Evolutionary conservation across 352 stramenopile genomes (phyloP), one percentile per base, ranked within the genome.

Genomic region (Globisporangium cederbergense): DNA sequence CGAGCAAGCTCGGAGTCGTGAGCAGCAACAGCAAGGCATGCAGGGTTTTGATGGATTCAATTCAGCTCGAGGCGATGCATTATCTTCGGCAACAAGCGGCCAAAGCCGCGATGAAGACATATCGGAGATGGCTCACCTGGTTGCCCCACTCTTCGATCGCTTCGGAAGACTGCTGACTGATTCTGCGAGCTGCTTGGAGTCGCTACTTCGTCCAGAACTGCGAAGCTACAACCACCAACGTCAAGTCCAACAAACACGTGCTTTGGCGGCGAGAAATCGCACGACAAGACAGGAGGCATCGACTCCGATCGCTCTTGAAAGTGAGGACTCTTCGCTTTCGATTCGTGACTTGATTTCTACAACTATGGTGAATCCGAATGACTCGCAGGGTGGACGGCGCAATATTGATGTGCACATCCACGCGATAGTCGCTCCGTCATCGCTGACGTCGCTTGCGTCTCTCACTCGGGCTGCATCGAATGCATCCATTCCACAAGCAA

Each of bases 341-440:
- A 73, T 93, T 53, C 85, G 85, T 2, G 83, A 91, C 62, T 60
- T 93, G 43, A 89, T 93, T 49, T 66, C 73, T 0, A 79, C 72
- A 0, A 75, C 75, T n/a, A 68, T 70, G 10, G 71, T 52, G 9
- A 49, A 61, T 16, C 53, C 60, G 8, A 67, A 36, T 6, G 81
- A 89, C 6, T 36, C 70, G 0, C 68, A 53, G 25, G 67, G 76
- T 36, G 65, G 66, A 2, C 79, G 82, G 52, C 83, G 83, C 18
- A 93, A 75, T 52, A 93, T 96, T 47, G 87, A 96, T 64, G 86
- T 96, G 2, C 87, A 96, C 66, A 96, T 96, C 34, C 87, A 96
- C 59, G 87, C 87, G 2, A 93, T 96, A 51, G 79, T 96, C 7
- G 78, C 87, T 10, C 84, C 87, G 22, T 84, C 80, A 3, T 92